Percentiles rank a stretch among this genome's conserved stretches.
Evolutionary conservation across 805 yeast genomes (phyloP).

Genomic region (Candida patagonica): DNA sequence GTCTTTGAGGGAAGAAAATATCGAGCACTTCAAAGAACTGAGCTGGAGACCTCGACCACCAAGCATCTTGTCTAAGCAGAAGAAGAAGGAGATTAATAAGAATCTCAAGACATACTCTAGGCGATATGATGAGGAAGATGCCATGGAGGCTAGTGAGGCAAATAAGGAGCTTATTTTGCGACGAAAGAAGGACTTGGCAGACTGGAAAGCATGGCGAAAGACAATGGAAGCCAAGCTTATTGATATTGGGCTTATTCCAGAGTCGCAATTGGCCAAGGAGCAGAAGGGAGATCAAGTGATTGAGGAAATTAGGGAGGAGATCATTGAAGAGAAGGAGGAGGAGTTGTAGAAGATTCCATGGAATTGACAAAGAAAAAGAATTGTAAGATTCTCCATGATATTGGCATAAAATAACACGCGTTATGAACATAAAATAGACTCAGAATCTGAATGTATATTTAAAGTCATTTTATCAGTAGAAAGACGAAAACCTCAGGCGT

Average conservation of each 20-base stretch:
- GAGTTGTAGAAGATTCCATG: constrained; percentile 21
- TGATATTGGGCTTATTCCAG: constrained; percentile 34
- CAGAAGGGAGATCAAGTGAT: constrained; percentile 49
- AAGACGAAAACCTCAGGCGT: too few relatives aligned
- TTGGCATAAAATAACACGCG: too few relatives aligned
- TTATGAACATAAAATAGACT: too few relatives aligned
- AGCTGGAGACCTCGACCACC: constrained; percentile 97
- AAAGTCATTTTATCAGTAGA: too few relatives aligned
- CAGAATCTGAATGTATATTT: too few relatives aligned
- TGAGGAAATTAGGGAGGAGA: constrained; percentile 61
- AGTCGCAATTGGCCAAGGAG: constrained; percentile 33
- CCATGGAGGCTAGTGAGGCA: constrained; percentile 91
- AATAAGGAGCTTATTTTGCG: constrained; percentile 78
- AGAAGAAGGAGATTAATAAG: constrained; percentile 84
- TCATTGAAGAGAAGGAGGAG: constrained; percentile 43
- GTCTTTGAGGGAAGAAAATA: constrained; percentile 59
- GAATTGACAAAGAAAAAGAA: not conserved
- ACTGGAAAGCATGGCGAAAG: constrained; percentile 78
- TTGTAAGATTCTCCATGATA: not conserved
- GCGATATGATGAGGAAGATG: constrained; percentile 89
- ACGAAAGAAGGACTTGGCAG: constrained; percentile 72
- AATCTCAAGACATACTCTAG: constrained; percentile 82
- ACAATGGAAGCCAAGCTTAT: constrained; percentile 39
- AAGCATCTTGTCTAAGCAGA: constrained; percentile 61
- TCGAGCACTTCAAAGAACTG: constrained; percentile 80